These are phyloP conservation scores for Phoenix roebelenii DNA, from an alignment of 176 grass and related monocot genomes.

Conservation along the genomic window DNA sequence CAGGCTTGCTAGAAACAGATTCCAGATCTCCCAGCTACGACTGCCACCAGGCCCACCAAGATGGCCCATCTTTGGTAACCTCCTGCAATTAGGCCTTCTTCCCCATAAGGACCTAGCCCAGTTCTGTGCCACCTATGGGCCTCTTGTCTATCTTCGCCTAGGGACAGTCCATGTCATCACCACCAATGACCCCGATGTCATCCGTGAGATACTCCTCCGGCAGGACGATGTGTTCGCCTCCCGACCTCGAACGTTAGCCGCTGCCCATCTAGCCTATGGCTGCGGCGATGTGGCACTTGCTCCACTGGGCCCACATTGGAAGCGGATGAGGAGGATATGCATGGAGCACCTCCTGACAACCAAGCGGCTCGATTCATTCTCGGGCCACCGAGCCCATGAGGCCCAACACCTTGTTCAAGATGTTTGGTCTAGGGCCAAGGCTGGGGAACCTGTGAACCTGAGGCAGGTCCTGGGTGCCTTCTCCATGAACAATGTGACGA, in stretches of 20 bases:
- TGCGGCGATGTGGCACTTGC: conserved; percentile 63
- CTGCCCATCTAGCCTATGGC: conserved; percentile 64
- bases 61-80: conserved; percentile 76
- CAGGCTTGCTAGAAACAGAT: conserved; percentile 28
- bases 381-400: conserved; percentile 48
- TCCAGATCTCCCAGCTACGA: conserved; percentile 26
- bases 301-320: conserved; percentile 75
- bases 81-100: conserved; percentile 62
- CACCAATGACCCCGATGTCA: conserved; percentile 75
- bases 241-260: conserved; percentile 63
- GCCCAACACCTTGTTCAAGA: conserved; percentile 52
- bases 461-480: conserved; percentile 69
- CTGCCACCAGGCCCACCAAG: conserved; percentile 71
- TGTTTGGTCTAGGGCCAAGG: conserved; percentile 45
- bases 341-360: conserved; percentile 90
- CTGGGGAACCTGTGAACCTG: conserved; percentile 47
- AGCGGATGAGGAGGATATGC: conserved; percentile 74
- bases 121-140: conserved; percentile 61
- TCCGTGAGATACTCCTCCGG: conserved; percentile 75
- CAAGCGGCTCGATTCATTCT: conserved; percentile 57
- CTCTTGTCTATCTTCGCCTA: conserved; percentile 82
- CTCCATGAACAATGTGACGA: conserved; percentile 93
- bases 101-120: conserved; percentile 82
- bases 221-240: conserved; percentile 90
- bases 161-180: conserved; percentile 78